phyloP scores from a whole-genome alignment of 805 yeast species.

The Wickerhamomyces bisporus region DNA sequence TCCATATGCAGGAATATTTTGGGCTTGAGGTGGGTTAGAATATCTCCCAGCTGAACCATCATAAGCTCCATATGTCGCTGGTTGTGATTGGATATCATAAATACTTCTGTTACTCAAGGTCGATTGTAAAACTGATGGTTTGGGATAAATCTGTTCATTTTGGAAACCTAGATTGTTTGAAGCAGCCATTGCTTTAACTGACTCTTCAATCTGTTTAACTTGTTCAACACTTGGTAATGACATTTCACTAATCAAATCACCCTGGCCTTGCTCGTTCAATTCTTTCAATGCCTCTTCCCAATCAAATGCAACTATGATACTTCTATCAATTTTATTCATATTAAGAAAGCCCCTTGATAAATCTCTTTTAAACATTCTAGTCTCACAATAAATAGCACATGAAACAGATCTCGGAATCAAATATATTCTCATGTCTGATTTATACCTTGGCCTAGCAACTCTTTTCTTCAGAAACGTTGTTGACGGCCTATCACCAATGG shows the following conservation, averaged over 20 bases:
- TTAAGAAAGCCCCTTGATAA: slow-evolving; percentile 44
- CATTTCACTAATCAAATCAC: slow-evolving; percentile 9
- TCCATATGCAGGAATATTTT: too few relatives aligned
- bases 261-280: slow-evolving; percentile 13
- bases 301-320: slow-evolving; percentile 28
- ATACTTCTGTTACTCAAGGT: neutral
- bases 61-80: too few relatives aligned
- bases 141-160: neutral
- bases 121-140: neutral
- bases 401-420: slow-evolving; percentile 38
- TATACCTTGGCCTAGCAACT: slow-evolving; percentile 59
- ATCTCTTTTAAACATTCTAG: slow-evolving; percentile 47
- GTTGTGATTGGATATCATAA: too few relatives aligned
- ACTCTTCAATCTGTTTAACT: slow-evolving; percentile 6
- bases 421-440: slow-evolving; percentile 58
- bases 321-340: slow-evolving; percentile 23
- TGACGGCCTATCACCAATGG: slow-evolving; percentile 37
- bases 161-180: neutral
- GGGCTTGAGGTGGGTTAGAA: neutral
- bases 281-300: slow-evolving; percentile 17
- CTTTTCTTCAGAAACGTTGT: slow-evolving; percentile 49
- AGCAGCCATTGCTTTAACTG: neutral
- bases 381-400: slow-evolving; percentile 42
- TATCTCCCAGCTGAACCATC: neutral
- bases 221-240: slow-evolving; percentile 14